Conservation (phyloP, 2,329 filamentous ascomycete genomes). For the Ophiostoma piceae region DNA sequence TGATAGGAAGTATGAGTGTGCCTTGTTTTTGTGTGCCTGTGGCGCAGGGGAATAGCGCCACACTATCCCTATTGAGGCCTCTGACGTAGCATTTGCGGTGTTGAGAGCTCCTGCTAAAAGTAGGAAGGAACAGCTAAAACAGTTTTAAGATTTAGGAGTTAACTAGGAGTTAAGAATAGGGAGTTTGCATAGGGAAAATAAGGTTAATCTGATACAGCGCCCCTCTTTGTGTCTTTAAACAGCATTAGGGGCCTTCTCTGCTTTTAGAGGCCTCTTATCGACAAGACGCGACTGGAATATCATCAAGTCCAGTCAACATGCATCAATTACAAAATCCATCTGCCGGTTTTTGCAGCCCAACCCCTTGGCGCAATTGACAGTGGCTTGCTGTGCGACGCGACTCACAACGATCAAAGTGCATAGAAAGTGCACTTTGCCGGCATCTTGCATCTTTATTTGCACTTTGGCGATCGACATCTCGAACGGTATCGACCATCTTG, state of each 20-base stretch:
- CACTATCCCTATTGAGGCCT: neutral
- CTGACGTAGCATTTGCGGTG: neutral
- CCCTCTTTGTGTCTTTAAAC: neutral
- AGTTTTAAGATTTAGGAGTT: neutral
- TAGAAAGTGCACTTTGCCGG: neutral
- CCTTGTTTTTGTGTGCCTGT: neutral
- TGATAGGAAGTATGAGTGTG: too few relatives aligned
- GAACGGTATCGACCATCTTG: too few relatives aligned
- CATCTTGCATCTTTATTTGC: neutral
- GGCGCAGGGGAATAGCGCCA: neutral
- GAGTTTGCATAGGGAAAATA: neutral
- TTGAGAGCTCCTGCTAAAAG: neutral
- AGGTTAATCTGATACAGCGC: neutral
- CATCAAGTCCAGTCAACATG: neutral
- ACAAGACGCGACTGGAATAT: neutral
- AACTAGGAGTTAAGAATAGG: neutral
- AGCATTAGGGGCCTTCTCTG: neutral
- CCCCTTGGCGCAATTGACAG: neutral
- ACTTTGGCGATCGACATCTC: too few relatives aligned
- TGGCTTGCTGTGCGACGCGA: constrained; percentile 2
- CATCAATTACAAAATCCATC: neutral
- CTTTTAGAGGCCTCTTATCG: neutral
- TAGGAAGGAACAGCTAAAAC: neutral
- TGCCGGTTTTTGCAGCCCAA: neutral
- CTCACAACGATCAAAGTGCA: neutral